A percentile compares a stretch with the other conserved stretches of the same genome.
These are phyloP conservation scores for Phaffia rhodozyma DNA, from an alignment of 1,284 basidiomycete genomes.

Conservation along the genomic window DNA sequence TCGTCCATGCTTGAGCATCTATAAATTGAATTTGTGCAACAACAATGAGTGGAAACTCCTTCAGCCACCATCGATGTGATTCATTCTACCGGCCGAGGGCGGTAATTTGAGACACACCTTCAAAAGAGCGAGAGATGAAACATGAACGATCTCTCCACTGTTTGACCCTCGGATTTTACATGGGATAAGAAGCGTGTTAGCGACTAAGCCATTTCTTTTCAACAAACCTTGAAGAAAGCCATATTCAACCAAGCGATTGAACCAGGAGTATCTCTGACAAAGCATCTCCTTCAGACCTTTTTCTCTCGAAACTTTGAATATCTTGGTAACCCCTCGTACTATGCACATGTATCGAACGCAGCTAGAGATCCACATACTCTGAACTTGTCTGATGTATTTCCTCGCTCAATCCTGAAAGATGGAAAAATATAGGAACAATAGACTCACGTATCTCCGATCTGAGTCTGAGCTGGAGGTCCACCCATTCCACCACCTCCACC, in stretches of 20 bases:
- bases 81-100: not conserved
- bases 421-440: not conserved
- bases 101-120: conserved; percentile 50
- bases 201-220: not conserved
- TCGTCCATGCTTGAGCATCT: conserved; percentile 99
- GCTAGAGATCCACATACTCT: too few species aligned
- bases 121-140: conserved; percentile 81
- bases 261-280: not conserved
- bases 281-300: not conserved
- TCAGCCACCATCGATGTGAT: conserved; percentile 4
- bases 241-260: not conserved
- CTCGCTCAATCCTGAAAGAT: not conserved
- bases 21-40: not conserved
- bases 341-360: too few species aligned
- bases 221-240: not conserved
- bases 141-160: conserved; percentile 92
- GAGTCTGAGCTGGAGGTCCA: conserved; percentile 24
- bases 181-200: not conserved
- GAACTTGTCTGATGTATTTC: too few species aligned
- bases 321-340: too few species aligned
- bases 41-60: not conserved
- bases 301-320: too few species aligned
- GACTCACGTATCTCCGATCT: conserved; percentile 36
- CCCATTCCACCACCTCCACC: conserved; percentile 21
- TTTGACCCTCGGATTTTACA: not conserved